Evolutionary conservation across 2,329 filamentous ascomycete species (phyloP).

Genomic region (Mycosphaerelloides madeirae): DNA sequence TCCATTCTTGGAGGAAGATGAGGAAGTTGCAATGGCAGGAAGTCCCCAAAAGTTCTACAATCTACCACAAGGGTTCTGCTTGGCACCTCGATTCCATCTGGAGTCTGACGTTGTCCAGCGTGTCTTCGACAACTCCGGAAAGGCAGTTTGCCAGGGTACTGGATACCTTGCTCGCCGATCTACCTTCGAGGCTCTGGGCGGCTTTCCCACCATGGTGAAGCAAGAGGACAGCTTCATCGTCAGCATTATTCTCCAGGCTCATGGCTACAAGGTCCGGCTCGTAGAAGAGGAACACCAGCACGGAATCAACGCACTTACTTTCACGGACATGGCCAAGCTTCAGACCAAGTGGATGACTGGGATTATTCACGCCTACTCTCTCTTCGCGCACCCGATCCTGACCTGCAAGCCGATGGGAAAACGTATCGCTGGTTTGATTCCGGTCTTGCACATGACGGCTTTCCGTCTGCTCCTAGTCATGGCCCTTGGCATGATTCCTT

Average conservation of each 20-base stretch:
- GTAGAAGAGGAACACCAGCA: slow-evolving; percentile 17
- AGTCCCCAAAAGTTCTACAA: slow-evolving; percentile 18
- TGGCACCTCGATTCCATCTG: slow-evolving; percentile 15
- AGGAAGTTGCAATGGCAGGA: slow-evolving; percentile 12
- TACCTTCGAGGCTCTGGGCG: slow-evolving; percentile 12
- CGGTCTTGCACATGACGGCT: slow-evolving; percentile 9
- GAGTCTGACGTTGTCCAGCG: slow-evolving; percentile 15
- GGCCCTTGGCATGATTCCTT: slow-evolving; percentile 9
- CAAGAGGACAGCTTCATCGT: slow-evolving; percentile 18
- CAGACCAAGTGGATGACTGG: slow-evolving; percentile 18
- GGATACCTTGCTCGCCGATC: slow-evolving; percentile 11
- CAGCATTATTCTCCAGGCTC: slow-evolving; percentile 15
- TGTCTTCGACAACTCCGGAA: slow-evolving; percentile 14
- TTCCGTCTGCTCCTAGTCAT: slow-evolving; percentile 10
- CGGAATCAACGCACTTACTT: slow-evolving; percentile 14
- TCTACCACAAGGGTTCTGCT: slow-evolving; percentile 13
- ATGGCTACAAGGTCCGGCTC: slow-evolving; percentile 11
- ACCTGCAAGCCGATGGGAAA: slow-evolving; percentile 8
- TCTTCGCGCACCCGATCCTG: slow-evolving; percentile 12
- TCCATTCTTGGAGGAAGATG: slow-evolving; percentile 14
- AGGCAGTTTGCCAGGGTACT: slow-evolving; percentile 17
- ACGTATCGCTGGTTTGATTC: slow-evolving; percentile 8
- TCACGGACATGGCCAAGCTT: slow-evolving; percentile 17
- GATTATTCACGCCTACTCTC: slow-evolving; percentile 15
- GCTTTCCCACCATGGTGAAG: slow-evolving; percentile 18